A percentile compares a stretch with the other conserved stretches of the same genome.
phyloP scores from a whole-genome alignment of 345 rosid species.

The Acer yangbiense region DNA sequence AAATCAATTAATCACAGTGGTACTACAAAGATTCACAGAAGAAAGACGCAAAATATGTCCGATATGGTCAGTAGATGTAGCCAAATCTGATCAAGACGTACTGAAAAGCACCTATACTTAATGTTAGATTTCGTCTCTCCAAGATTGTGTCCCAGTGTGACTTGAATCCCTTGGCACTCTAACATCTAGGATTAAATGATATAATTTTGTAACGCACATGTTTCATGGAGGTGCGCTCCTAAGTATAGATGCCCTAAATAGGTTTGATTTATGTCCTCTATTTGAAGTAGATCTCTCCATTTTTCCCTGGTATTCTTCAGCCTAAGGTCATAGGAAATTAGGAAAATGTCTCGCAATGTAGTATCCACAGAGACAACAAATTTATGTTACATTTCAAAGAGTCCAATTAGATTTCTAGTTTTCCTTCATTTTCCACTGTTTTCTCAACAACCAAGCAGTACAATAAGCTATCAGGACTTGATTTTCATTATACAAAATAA shows the following conservation, averaged over 20 bases:
- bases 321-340: background rate
- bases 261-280: background rate
- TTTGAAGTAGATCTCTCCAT: background rate
- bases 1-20: too few relatives aligned
- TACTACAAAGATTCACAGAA: background rate
- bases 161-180: background rate
- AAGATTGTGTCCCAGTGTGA: background rate
- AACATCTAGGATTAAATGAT: background rate
- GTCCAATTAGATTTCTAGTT: background rate
- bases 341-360: too few relatives aligned
- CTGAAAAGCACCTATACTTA: background rate
- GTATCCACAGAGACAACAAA: too few relatives aligned
- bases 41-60: background rate
- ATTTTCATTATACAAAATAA: background rate
- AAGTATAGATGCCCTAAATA: background rate
- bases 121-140: background rate
- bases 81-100: background rate
- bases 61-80: background rate
- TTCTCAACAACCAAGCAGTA: background rate
- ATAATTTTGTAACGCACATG: background rate
- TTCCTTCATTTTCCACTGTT: background rate
- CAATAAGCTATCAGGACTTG: background rate
- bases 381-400: too few relatives aligned
- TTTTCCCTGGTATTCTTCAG: background rate
- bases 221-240: background rate